Percentiles rank a stretch among this genome's conserved stretches.
Conservation (phyloP, 208 protist species). For the Trypanosoma conorhini region DNA sequence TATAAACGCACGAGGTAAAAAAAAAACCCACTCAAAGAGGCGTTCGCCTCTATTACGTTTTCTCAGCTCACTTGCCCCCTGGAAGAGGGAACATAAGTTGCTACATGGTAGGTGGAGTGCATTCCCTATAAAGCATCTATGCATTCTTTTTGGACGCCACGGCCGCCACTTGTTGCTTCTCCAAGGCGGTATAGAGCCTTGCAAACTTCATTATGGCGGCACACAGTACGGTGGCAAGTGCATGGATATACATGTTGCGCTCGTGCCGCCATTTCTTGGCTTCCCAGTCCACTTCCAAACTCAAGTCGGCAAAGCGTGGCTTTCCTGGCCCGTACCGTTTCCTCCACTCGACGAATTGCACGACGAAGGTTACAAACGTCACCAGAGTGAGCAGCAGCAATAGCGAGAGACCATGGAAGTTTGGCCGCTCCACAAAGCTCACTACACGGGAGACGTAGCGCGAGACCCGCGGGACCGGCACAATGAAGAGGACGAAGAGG, state of each 20-base stretch:
- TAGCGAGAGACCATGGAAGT: slow-evolving; percentile 43
- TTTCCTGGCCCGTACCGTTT: slow-evolving; percentile 41
- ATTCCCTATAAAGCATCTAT: background rate
- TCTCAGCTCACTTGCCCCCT: background rate
- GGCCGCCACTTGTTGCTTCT: background rate
- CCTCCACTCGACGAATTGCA: slow-evolving; percentile 53
- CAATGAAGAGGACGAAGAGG: slow-evolving; percentile 49
- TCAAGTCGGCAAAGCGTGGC: slow-evolving; percentile 50
- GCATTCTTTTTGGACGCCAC: slow-evolving; percentile 8
- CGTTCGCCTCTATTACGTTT: background rate
- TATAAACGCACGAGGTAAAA: background rate
- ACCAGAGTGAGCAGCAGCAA: slow-evolving; percentile 35
- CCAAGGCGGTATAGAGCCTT: slow-evolving; percentile 9
- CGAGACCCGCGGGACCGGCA: slow-evolving; percentile 39
- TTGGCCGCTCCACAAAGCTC: slow-evolving; percentile 37
- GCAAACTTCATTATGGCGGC: slow-evolving; percentile 54
- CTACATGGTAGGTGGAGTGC: background rate
- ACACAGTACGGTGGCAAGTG: slow-evolving; percentile 47
- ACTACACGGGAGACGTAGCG: slow-evolving; percentile 32
- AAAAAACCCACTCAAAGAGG: background rate
- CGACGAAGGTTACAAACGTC: slow-evolving; percentile 39
- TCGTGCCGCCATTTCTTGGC: slow-evolving; percentile 55
- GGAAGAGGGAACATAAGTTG: background rate
- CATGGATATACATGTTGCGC: slow-evolving; percentile 77
- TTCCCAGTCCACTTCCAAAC: slow-evolving; percentile 62